Conservation (phyloP, 805 yeast species). For the Candida quercuum region DNA sequence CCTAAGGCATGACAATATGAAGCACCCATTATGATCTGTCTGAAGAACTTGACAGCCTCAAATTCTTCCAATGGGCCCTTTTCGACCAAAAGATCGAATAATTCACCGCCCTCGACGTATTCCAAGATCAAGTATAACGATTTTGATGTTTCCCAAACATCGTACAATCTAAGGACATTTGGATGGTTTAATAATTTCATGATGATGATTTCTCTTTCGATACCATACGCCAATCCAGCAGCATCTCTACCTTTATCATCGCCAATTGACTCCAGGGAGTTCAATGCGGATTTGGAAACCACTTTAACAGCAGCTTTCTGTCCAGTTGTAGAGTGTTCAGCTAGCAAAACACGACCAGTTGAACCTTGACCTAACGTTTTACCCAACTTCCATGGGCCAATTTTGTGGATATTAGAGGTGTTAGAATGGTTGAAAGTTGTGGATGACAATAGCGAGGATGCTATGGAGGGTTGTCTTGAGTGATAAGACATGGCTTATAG, state of each 20-base stretch:
- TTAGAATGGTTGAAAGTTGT: constrained; percentile 31
- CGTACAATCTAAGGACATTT: constrained; percentile 87
- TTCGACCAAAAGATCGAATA: constrained; percentile 65
- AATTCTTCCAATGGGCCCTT: constrained; percentile 65
- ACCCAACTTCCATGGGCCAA: constrained; percentile 83
- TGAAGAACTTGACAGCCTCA: constrained; percentile 73
- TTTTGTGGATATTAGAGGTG: constrained; percentile 36
- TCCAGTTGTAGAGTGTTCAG: constrained; percentile 63
- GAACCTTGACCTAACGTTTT: constrained; percentile 79
- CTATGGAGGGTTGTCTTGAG: constrained; percentile 55
- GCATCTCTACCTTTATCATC: constrained; percentile 37
- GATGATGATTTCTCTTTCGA: constrained; percentile 94
- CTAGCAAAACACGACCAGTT: constrained; percentile 73
- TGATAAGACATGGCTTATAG: constrained; percentile 27
- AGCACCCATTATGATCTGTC: constrained; percentile 73
- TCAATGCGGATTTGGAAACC: constrained; percentile 59
- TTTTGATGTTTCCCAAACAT: constrained; percentile 96
- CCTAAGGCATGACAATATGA: constrained; percentile 78
- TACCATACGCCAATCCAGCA: constrained; percentile 85
- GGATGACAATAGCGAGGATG: constrained; percentile 47
- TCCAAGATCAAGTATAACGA: constrained; percentile 77
- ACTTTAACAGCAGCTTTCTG: constrained; percentile 81
- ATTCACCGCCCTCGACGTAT: constrained; percentile 85
- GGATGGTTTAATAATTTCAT: constrained; percentile 95
- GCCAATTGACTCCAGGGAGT: constrained; percentile 26